Evolutionary conservation across 2,329 filamentous ascomycete species (phyloP), one percentile per base, ranked within the genome.

Genomic region (Ophioceras dolichostomum): DNA sequence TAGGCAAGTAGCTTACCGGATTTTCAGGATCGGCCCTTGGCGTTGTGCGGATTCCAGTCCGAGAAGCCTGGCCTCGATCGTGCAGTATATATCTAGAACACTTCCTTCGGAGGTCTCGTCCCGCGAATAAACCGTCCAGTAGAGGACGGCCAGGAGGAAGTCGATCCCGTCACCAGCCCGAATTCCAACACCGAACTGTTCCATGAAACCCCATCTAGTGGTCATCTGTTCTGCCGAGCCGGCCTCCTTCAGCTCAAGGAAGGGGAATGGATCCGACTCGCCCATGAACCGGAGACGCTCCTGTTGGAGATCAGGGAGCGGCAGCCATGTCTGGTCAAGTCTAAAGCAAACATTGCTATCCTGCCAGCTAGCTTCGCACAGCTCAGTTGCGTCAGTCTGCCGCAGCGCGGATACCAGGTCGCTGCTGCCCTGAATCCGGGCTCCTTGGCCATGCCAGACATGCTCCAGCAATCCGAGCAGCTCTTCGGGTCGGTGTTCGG

Each of bases 401-500:
- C 10, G 10, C 4, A 34, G 12, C n/a, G 19, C 18, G 5, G 19
- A 5, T 21, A 4, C 16, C 19, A 34, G 12, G 32, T 4, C 8
- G 3, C 3, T 13, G 32, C n/a, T 34, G 19, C 10, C 22, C 10
- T 17, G 22, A 8, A 35, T 18, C 33, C 5, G 14, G n/a, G 14
- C 10, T 13, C 33, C 20, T 28, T 27, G 17, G 18, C 27, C 22
- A 4, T 18, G 2, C 33, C 33, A 35, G 33, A 7, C 2, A 2
- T 26, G 33, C 16, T 18, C 16, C 20, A 35, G 16, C 20, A 35
- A 18, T 5, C 43, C 43, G 16, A 49, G 28, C 12, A 47, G 42
- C 21, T 44, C 47, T 3, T 47, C 42, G n/a, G 45, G 47, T 4
- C 45, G 34, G 9, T 47, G 12, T 10, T 14, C 9, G 5, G 28